phyloP scores from a whole-genome alignment of 345 rosid species.

The Ricinus communis region DNA sequence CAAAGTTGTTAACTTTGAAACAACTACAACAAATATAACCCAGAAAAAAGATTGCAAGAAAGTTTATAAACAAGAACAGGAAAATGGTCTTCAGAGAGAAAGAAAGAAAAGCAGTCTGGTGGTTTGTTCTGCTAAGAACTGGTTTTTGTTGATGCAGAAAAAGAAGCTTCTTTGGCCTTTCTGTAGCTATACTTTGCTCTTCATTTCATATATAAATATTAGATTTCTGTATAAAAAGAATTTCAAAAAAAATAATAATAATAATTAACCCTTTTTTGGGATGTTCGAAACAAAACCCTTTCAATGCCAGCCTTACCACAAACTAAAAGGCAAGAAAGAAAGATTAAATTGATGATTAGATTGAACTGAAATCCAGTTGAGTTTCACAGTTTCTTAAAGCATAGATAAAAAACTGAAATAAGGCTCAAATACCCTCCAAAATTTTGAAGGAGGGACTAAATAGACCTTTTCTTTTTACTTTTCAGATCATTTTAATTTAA shows the following conservation, averaged over 20 bases:
- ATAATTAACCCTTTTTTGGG: neutral
- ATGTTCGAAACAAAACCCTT: neutral
- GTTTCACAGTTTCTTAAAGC: neutral
- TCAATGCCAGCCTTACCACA: neutral
- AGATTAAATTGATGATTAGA: neutral
- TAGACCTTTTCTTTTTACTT: too few species aligned
- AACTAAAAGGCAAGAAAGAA: neutral
- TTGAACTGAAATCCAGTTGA: neutral
- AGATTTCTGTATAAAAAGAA: neutral
- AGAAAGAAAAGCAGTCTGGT: neutral
- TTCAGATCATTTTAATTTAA: too few species aligned
- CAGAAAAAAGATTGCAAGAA: neutral
- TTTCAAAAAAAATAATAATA: too few species aligned
- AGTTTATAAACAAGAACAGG: neutral
- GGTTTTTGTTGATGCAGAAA: slow-evolving; percentile 37
- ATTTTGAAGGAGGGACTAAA: too few species aligned
- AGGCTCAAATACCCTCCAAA: too few species aligned
- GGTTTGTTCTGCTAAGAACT: slow-evolving; percentile 15
- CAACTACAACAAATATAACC: neutral
- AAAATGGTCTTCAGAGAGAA: neutral
- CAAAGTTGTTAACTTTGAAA: slow-evolving; percentile 18
- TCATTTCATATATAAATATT: slow-evolving; percentile 1
- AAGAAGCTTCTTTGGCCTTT: slow-evolving; percentile 55
- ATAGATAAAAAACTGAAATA: too few species aligned
- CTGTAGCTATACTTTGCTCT: slow-evolving; percentile 28